These are phyloP conservation scores for Aegilops umbellulata DNA, from an alignment of 176 grass and related monocot species.

Conservation along the genomic window DNA sequence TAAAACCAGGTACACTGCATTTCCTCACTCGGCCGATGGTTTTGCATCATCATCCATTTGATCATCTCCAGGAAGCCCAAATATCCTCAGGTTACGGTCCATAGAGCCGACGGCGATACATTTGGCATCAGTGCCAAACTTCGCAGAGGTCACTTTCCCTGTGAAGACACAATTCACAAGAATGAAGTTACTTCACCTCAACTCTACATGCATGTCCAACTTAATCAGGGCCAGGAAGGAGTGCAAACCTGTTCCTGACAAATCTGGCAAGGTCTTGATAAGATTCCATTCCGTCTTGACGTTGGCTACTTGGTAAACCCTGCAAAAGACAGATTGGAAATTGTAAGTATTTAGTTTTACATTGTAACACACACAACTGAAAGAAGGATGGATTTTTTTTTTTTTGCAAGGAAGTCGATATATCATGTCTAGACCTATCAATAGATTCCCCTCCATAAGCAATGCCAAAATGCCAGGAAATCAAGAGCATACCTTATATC, in stretches of 20 bases:
- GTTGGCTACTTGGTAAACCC: conserved; percentile 94
- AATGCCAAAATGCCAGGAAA: neutral
- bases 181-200: conserved; percentile 5
- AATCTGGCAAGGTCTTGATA: conserved; percentile 91
- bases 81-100: conserved; percentile 96
- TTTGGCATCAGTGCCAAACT: conserved; percentile 85
- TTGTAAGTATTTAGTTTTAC: neutral
- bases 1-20: conserved; percentile 4
- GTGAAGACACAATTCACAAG: conserved; percentile 5
- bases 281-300: conserved; percentile 96
- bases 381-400: neutral
- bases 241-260: conserved; percentile 87
- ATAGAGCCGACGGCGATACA: conserved; percentile 88
- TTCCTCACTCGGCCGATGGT: conserved; percentile 38
- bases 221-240: neutral
- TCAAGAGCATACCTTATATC: conserved; percentile 66
- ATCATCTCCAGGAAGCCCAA: conserved; percentile 85
- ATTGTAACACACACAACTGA: neutral
- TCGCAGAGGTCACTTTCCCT: conserved; percentile 83
- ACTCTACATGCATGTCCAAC: neutral
- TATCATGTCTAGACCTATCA: neutral
- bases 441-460: neutral
- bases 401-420: neutral
- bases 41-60: conserved; percentile 52
- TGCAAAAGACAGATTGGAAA: conserved; percentile 35